A percentile compares a stretch with the other conserved stretches of the same genome.
phyloP scores from a whole-genome alignment of 2,329 filamentous ascomycete genomes.

The Nothopassalora personata region DNA sequence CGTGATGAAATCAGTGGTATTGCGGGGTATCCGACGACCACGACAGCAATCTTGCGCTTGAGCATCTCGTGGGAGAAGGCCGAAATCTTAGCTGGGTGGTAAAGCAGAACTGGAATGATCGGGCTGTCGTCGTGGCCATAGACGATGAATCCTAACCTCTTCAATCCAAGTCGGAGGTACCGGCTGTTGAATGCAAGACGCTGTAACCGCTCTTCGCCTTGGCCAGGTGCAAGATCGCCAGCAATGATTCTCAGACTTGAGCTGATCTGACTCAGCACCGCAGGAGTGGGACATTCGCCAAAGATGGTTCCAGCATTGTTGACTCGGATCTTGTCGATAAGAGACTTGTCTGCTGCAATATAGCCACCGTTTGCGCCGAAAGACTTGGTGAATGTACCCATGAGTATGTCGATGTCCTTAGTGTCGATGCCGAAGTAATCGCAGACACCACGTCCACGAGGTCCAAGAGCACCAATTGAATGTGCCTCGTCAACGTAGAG shows the following conservation, averaged over 20 bases:
- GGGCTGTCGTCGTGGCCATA: conserved; percentile 97
- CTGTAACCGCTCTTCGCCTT: conserved; percentile 92
- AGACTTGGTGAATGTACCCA: conserved; percentile 97
- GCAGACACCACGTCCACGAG: conserved; percentile 83
- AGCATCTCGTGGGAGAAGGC: conserved; percentile 99
- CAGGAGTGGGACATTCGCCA: conserved; percentile 81
- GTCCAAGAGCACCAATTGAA: conserved; percentile 87
- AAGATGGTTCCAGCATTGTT: conserved; percentile 82
- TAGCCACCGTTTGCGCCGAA: conserved; percentile 98
- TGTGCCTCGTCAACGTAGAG: conserved; percentile 96
- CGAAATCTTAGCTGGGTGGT: conserved; percentile 98
- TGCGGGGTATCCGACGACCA: conserved; percentile 94
- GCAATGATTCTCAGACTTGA: conserved; percentile 82
- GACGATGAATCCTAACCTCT: conserved; percentile 92
- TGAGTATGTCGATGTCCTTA: conserved; percentile 83
- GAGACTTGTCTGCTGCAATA: conserved; percentile 78
- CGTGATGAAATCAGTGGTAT: conserved; percentile 93
- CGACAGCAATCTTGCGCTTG: conserved; percentile 92
- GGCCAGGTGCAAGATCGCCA: conserved; percentile 79
- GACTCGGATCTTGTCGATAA: conserved; percentile 85
- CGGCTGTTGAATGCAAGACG: conserved; percentile 96
- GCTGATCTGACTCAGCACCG: conserved; percentile 85
- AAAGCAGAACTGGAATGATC: conserved; percentile 89
- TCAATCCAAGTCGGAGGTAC: conserved; percentile 94
- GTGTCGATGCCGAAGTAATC: conserved; percentile 95